Evolutionary conservation across 257 asterid species (phyloP).

Genomic region (Solanum bulbocastanum): DNA sequence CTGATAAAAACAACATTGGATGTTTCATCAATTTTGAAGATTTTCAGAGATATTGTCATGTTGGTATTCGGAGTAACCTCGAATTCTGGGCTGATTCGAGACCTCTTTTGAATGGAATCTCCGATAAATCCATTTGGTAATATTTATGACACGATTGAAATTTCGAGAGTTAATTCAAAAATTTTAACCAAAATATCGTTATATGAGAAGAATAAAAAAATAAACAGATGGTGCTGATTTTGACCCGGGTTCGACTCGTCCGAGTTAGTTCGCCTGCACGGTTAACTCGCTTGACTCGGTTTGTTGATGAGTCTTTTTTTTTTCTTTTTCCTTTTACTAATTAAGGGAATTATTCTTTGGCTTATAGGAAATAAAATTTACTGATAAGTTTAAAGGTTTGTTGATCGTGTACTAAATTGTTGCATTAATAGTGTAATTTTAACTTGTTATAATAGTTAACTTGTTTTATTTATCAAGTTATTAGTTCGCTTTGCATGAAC

Average conservation of each 20-base stretch:
- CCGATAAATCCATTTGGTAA: slow-evolving; percentile 5
- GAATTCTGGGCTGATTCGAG: slow-evolving; percentile 54
- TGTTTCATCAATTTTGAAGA: slow-evolving; percentile 32
- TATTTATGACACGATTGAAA: background rate
- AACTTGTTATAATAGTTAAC: background rate
- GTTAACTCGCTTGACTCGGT: background rate
- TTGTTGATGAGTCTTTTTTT: background rate
- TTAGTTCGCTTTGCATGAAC: background rate
- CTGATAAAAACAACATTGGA: slow-evolving; percentile 15
- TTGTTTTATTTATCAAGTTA: background rate
- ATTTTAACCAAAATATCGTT: background rate
- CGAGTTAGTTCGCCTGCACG: background rate
- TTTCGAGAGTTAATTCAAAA: background rate
- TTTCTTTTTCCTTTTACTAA: background rate
- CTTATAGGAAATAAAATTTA: background rate
- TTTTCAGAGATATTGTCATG: slow-evolving; percentile 36
- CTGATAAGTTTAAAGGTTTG: background rate
- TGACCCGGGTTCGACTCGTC: slow-evolving; percentile 5
- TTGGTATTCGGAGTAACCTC: slow-evolving; percentile 26
- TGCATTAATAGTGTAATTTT: background rate
- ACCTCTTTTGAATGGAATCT: slow-evolving; percentile 42
- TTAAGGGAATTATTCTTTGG: background rate
- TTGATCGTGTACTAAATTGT: background rate
- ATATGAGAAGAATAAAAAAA: background rate
- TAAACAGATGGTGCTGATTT: background rate